A percentile compares a stretch with the other conserved stretches of the same genome.
Conservation (phyloP, 176 grass and related monocot species). For the Phyllostachys edulis region DNA sequence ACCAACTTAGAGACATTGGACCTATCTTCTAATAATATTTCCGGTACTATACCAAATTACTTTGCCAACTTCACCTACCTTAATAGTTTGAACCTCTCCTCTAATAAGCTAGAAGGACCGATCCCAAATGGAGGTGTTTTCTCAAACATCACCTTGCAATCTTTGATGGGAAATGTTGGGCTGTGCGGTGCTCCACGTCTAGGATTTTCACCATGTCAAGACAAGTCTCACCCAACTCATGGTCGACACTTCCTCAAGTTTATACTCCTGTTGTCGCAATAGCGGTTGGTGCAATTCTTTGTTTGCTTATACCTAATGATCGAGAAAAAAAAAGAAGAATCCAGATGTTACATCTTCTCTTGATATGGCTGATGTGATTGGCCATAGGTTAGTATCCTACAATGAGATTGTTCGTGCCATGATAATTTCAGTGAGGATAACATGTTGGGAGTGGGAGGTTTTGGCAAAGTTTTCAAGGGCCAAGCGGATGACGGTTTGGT, state of each 20-base stretch:
- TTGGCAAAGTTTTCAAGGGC: neutral
- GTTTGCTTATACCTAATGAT: neutral
- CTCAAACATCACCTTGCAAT: neutral
- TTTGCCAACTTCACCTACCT: neutral
- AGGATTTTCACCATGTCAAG: neutral
- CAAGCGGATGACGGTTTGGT: too few species aligned
- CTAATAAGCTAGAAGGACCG: neutral
- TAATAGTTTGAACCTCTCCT: neutral
- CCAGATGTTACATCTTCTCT: fast-evolving
- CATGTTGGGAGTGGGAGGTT: neutral
- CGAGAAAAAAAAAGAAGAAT: too few species aligned
- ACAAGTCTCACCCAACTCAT: neutral
- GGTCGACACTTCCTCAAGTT: neutral
- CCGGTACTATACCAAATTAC: neutral
- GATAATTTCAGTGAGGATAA: neutral
- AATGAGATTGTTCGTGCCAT: neutral
- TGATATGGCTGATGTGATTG: too few species aligned
- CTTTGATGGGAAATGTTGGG: neutral
- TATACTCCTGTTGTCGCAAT: neutral
- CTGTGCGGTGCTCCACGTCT: neutral
- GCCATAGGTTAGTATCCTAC: neutral
- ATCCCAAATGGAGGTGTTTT: conserved; percentile 11
- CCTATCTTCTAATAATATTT: neutral
- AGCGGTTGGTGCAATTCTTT: neutral
- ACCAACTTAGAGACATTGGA: neutral